These are phyloP conservation scores for Pseudogymnoascus sp. DNA, from an alignment of 2,329 filamentous ascomycete genomes.

Conservation along the genomic window DNA sequence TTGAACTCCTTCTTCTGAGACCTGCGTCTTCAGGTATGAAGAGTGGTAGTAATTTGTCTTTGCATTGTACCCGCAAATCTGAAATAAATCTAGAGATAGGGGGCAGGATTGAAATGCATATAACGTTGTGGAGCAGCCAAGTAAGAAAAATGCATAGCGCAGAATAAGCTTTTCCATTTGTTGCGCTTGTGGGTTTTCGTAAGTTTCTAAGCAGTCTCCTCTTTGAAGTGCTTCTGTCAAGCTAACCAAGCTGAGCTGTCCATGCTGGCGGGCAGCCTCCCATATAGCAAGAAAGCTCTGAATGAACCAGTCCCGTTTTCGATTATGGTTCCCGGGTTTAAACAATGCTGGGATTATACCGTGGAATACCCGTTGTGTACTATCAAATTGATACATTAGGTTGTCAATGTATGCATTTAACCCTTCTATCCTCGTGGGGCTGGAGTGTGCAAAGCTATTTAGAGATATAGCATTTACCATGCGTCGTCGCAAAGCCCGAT, in stretches of 20 bases:
- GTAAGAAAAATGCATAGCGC: background rate
- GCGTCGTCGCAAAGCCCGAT: background rate
- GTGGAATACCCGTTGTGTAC: background rate
- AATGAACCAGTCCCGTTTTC: background rate
- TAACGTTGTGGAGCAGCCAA: background rate
- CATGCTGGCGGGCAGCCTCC: background rate
- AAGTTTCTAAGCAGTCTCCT: background rate
- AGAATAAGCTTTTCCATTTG: background rate
- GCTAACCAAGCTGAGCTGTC: background rate
- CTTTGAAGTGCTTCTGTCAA: background rate
- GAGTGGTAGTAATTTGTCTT: background rate
- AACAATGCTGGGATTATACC: background rate
- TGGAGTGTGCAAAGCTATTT: background rate
- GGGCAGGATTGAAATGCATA: background rate
- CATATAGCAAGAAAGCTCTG: background rate
- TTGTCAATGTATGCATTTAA: background rate
- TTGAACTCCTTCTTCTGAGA: background rate
- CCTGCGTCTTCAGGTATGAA: background rate
- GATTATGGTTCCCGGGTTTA: background rate
- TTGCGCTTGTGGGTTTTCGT: background rate
- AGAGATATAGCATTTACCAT: background rate
- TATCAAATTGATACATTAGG: background rate
- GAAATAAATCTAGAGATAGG: background rate
- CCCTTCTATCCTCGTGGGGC: background rate
- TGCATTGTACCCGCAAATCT: background rate